Percentiles rank a stretch among this genome's conserved stretches.
Conservation (phyloP, 2,329 filamentous ascomycete genomes). For the Pseudogymnoascus sp. region DNA sequence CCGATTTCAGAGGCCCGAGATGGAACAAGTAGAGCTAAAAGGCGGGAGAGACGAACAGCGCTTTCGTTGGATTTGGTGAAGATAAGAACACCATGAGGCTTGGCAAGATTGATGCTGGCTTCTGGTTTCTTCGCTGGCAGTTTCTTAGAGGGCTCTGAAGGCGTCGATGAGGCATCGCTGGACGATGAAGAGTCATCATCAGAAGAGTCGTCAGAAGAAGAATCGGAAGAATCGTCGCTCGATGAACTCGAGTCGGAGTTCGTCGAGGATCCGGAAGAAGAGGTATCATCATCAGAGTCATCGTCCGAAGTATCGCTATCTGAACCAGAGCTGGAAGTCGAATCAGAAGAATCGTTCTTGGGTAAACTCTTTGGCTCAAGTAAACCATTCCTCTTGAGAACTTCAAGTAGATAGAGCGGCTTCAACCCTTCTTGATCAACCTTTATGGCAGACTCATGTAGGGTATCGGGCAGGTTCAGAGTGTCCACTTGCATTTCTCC, state of each 20-base stretch:
- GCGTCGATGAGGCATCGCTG: constrained; percentile 16
- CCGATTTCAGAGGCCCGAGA: constrained; percentile 49
- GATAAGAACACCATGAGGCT: constrained; percentile 51
- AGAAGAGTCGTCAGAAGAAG: constrained; percentile 18
- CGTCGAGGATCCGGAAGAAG: constrained; percentile 17
- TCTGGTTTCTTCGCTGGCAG: constrained; percentile 13
- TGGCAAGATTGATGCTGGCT: constrained; percentile 23
- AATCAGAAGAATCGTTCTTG: constrained; percentile 28
- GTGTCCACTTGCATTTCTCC: constrained; percentile 36
- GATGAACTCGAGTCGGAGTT: constrained; percentile 23
- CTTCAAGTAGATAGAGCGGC: constrained; percentile 74
- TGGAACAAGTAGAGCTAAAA: constrained; percentile 62
- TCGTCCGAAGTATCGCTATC: constrained; percentile 18
- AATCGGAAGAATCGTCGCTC: constrained; percentile 10
- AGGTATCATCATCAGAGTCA: constrained; percentile 18
- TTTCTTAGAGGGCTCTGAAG: constrained; percentile 13
- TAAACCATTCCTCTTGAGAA: constrained; percentile 55
- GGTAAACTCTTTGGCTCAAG: constrained; percentile 14
- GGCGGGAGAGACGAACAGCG: constrained; percentile 74
- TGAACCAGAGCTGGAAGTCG: constrained; percentile 31
- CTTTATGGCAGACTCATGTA: constrained; percentile 60
- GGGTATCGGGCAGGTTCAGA: constrained; percentile 53
- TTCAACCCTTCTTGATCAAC: constrained; percentile 64
- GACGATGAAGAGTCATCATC: constrained; percentile 15
- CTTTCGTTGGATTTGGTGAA: constrained; percentile 89